Evolutionary conservation across 2,329 filamentous ascomycete genomes (phyloP).

Genomic region (Aureobasidium sp.): DNA sequence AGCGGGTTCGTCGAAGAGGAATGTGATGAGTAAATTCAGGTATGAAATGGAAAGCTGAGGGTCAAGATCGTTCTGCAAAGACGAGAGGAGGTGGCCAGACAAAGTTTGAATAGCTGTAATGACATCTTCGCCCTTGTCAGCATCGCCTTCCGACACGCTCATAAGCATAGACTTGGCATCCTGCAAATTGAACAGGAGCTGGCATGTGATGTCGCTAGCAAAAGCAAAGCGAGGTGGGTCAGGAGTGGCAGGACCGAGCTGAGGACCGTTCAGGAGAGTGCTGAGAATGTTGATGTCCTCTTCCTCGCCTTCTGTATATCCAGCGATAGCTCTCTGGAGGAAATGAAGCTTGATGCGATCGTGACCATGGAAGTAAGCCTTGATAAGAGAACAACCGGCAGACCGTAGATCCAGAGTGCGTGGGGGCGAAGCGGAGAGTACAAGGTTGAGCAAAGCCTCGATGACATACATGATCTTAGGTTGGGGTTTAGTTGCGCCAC

Average conservation of each 20-base stretch:
- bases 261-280: conserved; percentile 62
- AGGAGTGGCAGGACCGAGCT: conserved; percentile 45
- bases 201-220: conserved; percentile 76
- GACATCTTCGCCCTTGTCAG: conserved; percentile 82
- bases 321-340: conserved; percentile 77
- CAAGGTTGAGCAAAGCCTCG: conserved; percentile 79
- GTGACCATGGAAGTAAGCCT: conserved; percentile 84
- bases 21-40: conserved; percentile 77
- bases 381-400: conserved; percentile 81
- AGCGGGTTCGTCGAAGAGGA: conserved; percentile 87
- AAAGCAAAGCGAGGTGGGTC: conserved; percentile 91
- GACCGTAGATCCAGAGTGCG: conserved; percentile 71
- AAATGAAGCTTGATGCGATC: conserved; percentile 77
- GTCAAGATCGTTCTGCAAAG: conserved; percentile 67
- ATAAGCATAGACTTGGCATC: conserved; percentile 76
- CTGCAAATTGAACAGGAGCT: conserved; percentile 71
- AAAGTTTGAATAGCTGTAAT: conserved; percentile 88
- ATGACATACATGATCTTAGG: conserved; percentile 63
- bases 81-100: conserved; percentile 73
- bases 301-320: conserved; percentile 66
- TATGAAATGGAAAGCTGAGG: conserved; percentile 75
- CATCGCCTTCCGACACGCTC: conserved; percentile 80
- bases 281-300: conserved; percentile 76
- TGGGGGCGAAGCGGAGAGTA: conserved; percentile 57
- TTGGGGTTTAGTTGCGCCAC: conserved; percentile 40